Evolutionary conservation across 2,329 filamentous ascomycete genomes (phyloP).

Genomic region (Xylaria sp.): DNA sequence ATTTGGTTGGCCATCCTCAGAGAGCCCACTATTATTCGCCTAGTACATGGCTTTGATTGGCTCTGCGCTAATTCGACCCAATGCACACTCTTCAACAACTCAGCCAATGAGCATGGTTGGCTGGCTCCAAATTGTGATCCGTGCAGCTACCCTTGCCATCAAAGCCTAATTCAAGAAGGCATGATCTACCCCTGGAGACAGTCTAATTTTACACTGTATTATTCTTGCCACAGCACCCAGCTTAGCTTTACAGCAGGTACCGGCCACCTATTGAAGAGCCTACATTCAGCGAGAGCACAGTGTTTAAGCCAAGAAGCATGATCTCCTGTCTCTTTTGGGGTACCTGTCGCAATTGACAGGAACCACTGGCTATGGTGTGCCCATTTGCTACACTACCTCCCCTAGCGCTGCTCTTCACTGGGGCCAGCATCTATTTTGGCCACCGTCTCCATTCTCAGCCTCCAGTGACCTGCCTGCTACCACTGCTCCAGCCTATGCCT

Average conservation of each 20-base stretch:
- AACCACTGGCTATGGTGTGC: conserved; percentile 19
- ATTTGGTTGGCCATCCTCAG: conserved; percentile 26
- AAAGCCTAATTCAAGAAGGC: conserved; percentile 30
- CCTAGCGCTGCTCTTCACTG: conserved; percentile 23
- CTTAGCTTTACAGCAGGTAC: not conserved
- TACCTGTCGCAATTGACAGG: not conserved
- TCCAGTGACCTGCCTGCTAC: not conserved
- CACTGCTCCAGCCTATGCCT: not conserved
- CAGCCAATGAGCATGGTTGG: conserved; percentile 27
- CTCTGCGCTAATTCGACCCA: conserved; percentile 7
- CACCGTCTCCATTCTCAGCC: conserved; percentile 19
- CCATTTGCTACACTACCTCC: conserved; percentile 18
- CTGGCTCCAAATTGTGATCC: conserved; percentile 27
- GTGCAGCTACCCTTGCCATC: conserved; percentile 25
- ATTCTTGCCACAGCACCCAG: no score
- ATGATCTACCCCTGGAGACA: conserved; percentile 18
- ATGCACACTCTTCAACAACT: conserved; percentile 32
- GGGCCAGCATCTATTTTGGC: conserved; percentile 36
- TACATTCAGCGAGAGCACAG: not conserved
- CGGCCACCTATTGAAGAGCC: no score
- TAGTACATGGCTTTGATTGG: conserved; percentile 26
- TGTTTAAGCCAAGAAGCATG: not conserved
- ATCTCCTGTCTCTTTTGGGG: conserved; percentile 9
- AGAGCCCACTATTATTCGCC: conserved; percentile 16
- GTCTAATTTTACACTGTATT: conserved; percentile 24